Percentiles rank a stretch among this genome's conserved stretches.
Evolutionary conservation across 2,329 filamentous ascomycete genomes (phyloP).

Genomic region (Triangularia setosa): DNA sequence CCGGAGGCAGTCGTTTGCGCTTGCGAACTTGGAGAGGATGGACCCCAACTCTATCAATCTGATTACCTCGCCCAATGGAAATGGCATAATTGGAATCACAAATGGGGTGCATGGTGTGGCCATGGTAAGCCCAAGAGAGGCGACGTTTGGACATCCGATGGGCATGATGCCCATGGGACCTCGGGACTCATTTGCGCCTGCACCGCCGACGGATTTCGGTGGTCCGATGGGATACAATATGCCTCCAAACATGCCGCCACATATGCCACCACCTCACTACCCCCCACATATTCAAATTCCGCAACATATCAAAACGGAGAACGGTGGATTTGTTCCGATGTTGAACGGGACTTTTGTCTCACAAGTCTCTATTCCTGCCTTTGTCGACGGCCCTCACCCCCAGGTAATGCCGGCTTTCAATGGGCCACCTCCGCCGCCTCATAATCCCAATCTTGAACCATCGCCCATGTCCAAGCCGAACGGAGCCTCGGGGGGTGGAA

Average conservation of each 20-base stretch:
- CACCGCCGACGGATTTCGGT: constrained; percentile 10
- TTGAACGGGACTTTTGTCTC: constrained; percentile 18
- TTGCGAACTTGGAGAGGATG: constrained; percentile 47
- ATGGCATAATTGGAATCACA: constrained; percentile 17
- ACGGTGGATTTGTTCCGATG: constrained; percentile 44
- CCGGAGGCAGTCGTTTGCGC: constrained; percentile 50
- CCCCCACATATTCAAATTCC: constrained; percentile 10
- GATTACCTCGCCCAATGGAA: constrained; percentile 32
- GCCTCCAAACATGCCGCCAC: constrained; percentile 14
- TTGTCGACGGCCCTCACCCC: constrained; percentile 14
- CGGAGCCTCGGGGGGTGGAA: constrained; percentile 20
- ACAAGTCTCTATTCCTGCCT: constrained; percentile 8
- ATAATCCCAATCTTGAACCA: neutral
- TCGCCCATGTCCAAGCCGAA: constrained; percentile 12
- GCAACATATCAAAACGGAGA: constrained; percentile 20
- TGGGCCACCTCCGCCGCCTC: constrained; percentile 21
- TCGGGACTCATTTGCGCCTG: constrained; percentile 7
- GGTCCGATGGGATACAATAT: neutral
- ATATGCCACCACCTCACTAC: constrained; percentile 19
- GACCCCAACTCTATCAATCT: constrained; percentile 51
- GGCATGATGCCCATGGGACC: constrained; percentile 11
- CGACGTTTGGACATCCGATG: constrained; percentile 7
- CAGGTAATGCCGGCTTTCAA: constrained; percentile 3
- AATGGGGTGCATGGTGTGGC: constrained; percentile 25
- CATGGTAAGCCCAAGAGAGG: constrained; percentile 18